phyloP scores from a whole-genome alignment of 2,329 filamentous ascomycete species.

The Xylariales sp. region DNA sequence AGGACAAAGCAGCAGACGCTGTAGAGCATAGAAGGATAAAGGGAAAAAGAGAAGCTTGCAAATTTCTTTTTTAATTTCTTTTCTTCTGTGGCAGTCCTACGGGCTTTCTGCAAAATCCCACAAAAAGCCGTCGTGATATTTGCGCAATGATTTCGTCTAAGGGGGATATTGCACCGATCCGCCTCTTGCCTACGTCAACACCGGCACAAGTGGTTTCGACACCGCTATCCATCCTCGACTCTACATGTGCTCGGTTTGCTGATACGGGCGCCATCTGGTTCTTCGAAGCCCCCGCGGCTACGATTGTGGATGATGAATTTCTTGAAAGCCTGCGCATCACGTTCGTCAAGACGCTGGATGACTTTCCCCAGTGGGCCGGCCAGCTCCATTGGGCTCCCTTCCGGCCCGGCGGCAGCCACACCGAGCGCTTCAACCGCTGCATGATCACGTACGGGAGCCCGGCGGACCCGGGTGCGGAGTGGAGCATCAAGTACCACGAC shows the following conservation, averaged over 20 bases:
- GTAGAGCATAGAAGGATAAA: no score
- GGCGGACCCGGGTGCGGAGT: conserved; percentile 37
- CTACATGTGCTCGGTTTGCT: conserved; percentile 34
- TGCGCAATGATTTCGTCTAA: no score
- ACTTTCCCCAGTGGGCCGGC: conserved; percentile 38
- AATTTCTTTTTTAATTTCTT: no score
- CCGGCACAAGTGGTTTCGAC: not conserved
- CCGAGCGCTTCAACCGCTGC: conserved; percentile 28
- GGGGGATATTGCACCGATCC: no score
- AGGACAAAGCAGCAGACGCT: no score
- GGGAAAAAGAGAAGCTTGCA: no score
- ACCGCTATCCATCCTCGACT: conserved; percentile 36
- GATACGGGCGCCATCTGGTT: conserved; percentile 39
- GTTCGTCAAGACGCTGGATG: conserved; percentile 28
- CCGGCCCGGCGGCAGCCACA: conserved; percentile 12
- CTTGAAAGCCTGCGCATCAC: conserved; percentile 13
- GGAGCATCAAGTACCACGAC: conserved; percentile 25
- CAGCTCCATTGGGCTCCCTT: conserved; percentile 31
- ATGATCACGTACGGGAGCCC: conserved; percentile 28
- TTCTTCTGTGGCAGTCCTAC: no score
- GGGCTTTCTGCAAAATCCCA: no score
- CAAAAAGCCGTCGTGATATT: no score
- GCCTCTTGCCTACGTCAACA: conserved; percentile 6
- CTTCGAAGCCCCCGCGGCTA: conserved; percentile 24
- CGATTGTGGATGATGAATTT: not conserved